Base-by-base conservation (phyloP, 2,329 filamentous ascomycete genomes). In the Aspergillus transmontanensis region DNA sequence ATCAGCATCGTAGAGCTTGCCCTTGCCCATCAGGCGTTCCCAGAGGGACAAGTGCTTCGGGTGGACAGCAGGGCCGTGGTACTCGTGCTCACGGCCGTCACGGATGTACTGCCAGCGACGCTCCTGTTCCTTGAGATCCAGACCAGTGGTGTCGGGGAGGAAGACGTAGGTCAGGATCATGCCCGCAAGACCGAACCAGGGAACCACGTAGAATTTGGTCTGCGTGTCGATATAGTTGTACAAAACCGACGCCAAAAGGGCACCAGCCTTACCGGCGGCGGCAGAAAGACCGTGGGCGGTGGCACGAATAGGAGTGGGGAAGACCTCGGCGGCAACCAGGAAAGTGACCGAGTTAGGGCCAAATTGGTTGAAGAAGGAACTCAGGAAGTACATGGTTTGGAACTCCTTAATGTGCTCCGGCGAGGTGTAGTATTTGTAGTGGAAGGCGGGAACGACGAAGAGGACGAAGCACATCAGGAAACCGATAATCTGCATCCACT, bases 351-450 rank as follows among this genome's bases (percentile, higher is more conserved):
- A 90, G 86, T 98, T 98, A 79, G 94, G 94, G 14, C 94, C 94
- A 74, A 98, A 98, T 78, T 98, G 94, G 86, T 97, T 97, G 89
- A 98, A 98, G 85, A 98, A 98, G 28, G 92, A 96, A 9, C 93
- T 96, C 71, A 98, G 79, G 82, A 97, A 97, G 86, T 97, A 97
- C 93, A 98, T 97, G 75, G 94, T 89, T 83, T 97, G 94, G 89
- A 98, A 98, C n/a, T 85, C 83, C 74, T 92, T 89, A 77, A 97
- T 90, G 72, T 92, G 87, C 6, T 83, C 83, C 1, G 85, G 81
- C 57, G 83, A 84, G 23, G 87, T 93, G 83, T 93, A 97, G 86
- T 95, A 93, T 0, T 91, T 77, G 82, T 89, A 97, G 75, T 92
- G 84, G 86, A 97, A 97, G 53, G 90, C 94, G 1, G 94, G 94